Base-by-base conservation (phyloP, 2,329 filamentous ascomycete genomes). In the Fusarium mundagurra region DNA sequence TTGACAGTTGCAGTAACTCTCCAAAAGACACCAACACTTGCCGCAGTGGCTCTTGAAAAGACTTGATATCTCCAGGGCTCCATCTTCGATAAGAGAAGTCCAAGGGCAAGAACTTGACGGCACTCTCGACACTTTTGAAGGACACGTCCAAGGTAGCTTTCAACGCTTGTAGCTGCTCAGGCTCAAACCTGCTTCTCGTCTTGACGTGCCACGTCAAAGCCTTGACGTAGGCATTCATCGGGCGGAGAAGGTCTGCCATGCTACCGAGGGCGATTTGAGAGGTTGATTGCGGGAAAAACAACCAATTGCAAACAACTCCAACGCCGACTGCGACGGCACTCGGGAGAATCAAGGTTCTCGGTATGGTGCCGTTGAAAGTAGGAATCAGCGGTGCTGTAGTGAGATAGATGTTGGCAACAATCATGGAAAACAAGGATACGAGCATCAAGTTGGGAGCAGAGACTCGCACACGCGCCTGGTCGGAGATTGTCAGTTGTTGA, bases 201-300 rank as follows among this genome's bases (percentile, higher is more conserved):
- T 64, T 64, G 33, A 69, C 69, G 22, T 69, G 64, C 66, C 66
- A 69, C 5, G 31, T 57, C 18, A 69, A 24, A 13, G 66, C 51
- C 29, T 64, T 69, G 12, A 69, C 31, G 6, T 69, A 69, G 1
- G 38, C 41, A 17, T 69, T 69, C 57, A 69, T 69, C 2, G 66
- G 66, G 3, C 20, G 33, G 44, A 69, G 64, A 12, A 69, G 29
- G 14, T 39, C 66, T 9, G 24, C 27, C 66, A 69, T 69, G 33
- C 57, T 69, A 18, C n/a, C 57, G 4, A 69, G 66, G 1, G 64
- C 64, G 43, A 69, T 69, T 22, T 69, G 66, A 2, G 66, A 69
- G 5, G 64, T 69, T 4, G 66, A 69, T 22, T 69, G 66, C 0
- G 66, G 66, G 18, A 69, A 69, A 18, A 69, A 41, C 8, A 69